These are phyloP conservation scores for Leccinum truebloodii DNA, from an alignment of 768 basidiomycete genomes.

Conservation along the genomic window DNA sequence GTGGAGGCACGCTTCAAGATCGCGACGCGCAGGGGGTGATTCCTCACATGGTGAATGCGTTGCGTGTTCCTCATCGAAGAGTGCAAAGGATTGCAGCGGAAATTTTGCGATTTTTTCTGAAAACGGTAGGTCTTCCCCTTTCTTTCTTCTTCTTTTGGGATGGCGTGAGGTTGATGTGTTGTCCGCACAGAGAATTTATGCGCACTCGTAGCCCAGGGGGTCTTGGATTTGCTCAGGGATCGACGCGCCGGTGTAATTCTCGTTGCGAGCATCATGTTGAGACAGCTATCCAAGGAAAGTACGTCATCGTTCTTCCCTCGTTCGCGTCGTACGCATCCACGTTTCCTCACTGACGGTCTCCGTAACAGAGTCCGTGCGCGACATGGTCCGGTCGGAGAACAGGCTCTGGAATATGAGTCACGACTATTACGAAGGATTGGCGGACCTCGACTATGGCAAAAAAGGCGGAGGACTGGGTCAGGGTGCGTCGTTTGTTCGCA, in stretches of 20 bases:
- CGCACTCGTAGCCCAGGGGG: slow-evolving; percentile 5
- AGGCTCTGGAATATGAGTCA: slow-evolving; percentile 21
- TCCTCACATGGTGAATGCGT: too few relatives aligned
- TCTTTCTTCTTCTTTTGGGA: background rate
- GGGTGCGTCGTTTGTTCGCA: slow-evolving; percentile 7
- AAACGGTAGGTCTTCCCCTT: slow-evolving; percentile 10
- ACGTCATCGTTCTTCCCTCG: background rate
- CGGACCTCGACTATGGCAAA: slow-evolving; percentile 14
- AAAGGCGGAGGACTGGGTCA: slow-evolving; percentile 10
- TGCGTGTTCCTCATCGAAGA: too few relatives aligned
- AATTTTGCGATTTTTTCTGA: slow-evolving; percentile 7
- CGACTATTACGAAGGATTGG: slow-evolving; percentile 20
- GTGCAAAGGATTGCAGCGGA: too few relatives aligned
- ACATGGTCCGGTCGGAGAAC: slow-evolving; percentile 12
- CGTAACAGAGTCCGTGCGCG: slow-evolving; percentile 17
- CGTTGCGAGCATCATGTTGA: slow-evolving; percentile 15
- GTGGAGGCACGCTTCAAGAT: too few relatives aligned
- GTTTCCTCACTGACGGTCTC: background rate
- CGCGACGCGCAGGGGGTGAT: too few relatives aligned
- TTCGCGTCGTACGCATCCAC: too few relatives aligned
- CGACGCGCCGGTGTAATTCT: slow-evolving; percentile 17
- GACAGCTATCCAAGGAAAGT: slow-evolving; percentile 17
- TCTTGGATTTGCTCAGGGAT: slow-evolving; percentile 21
- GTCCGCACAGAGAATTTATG: slow-evolving; percentile 13
- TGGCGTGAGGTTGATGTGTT: background rate